Evolutionary conservation across 768 basidiomycete species (phyloP), one percentile per base, ranked within the genome.

Genomic region (Rhodotorula babjevae): DNA sequence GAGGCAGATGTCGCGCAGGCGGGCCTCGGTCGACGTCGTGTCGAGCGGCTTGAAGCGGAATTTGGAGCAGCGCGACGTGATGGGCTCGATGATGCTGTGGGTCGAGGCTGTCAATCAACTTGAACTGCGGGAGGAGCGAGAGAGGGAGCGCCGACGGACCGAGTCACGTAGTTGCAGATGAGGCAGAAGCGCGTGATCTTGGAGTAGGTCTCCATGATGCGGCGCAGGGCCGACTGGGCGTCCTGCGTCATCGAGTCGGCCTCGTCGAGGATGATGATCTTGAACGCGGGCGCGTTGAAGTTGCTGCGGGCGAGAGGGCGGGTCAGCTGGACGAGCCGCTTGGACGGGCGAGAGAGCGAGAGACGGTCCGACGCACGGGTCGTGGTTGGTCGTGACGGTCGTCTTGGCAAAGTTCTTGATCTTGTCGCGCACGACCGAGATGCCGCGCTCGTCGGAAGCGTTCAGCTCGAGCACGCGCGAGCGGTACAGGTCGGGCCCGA

Each of bases 171-270:
- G 83, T 99, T 99, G 83, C 96, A 99, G 27, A 98, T 92, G 31
- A 99, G 84, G 81, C 96, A 99, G 83, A 99, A 99, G 10, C 96
- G 86, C 46, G 96, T 99, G 80, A 98, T 98, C 67, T 90, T 86
- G 27, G 92, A 92, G 78, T 98, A 93, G n/a, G 88, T 94, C 82
- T 99, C 96, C 96, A 99, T 99, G 80, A 98, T 98, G n/a, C 96
- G 87, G 55, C 96, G 86, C 53, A 99, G 84, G 0, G 96, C 96
- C 47, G 90, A 93, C 81, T 99, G 96, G 10, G 96, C 96, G 79
- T 99, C 96, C 82, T 98, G 95, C 11, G 96, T 99, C 96, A 99
- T 99, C 11, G 93, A 95, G 81, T 99, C 96, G 31, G 96, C 96
- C 82, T 99, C 96, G 78, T 99, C 96, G 36, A 99, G 87, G 73